Evolutionary conservation across 768 basidiomycete species (phyloP), one percentile per base, ranked within the genome.

Genomic region (Pleurotus eryngii): DNA sequence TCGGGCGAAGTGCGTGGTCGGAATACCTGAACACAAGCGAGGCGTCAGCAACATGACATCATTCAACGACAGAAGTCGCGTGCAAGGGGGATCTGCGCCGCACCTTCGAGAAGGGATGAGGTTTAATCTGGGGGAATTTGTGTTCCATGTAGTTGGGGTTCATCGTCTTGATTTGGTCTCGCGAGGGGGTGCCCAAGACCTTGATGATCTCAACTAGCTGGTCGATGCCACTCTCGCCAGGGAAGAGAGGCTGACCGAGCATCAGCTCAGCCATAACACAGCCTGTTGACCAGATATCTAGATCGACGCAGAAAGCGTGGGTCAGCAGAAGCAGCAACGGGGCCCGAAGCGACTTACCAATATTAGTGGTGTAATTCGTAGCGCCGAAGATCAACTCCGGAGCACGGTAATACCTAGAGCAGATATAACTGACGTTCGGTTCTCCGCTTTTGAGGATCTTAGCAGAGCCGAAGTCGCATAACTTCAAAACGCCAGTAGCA

Each of bases 131-230:
- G 1, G 97, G 97, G 80, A 99, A 99, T 75, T 98, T 98, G 85
- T 99, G 97, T 70, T 99, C 97, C 97, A 98, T 98, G 76, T 99
- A 99, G 78, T 99, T 99, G 56, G 97, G 97, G 75, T 99, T 99
- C 97, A 99, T 99, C 64, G 97, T 98, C 87, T 99, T 98, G 83
- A 99, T 99, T 74, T 99, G 97, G 70, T 98, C 97, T 64, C 96
- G 81, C 59, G 97, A 95, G 2, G 97, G 97, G 18, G 97, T 99
- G 14, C 97, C 97, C 54, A 99, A 84, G 45, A 99, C 95, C 74
- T 99, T 99, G 87, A 99, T 99, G 66, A 99, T 99, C 76, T 99
- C 97, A 56, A 99, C 97, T 67, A 99, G 72, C 76, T 99, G 97
- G 76, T 99, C 97, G 67, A 99, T 99, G 20, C 96, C 95, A 69